Conservation (phyloP, 805 yeast species). For the Candida nonsorbophila region DNA sequence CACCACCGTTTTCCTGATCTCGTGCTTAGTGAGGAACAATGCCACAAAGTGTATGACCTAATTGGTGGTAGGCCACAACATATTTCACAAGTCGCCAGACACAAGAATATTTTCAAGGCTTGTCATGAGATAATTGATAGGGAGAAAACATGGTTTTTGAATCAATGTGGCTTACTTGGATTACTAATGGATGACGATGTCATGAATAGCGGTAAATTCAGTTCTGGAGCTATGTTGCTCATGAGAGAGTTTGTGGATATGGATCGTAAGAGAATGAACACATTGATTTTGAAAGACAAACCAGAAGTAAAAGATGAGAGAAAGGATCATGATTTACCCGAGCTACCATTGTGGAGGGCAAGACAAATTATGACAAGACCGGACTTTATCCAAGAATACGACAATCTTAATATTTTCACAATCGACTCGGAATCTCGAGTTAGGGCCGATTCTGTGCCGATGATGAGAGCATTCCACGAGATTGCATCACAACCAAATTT, state of each 20-base stretch:
- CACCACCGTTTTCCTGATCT: conserved; percentile 30
- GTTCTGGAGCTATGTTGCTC: conserved; percentile 67
- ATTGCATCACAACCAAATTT: conserved; percentile 69
- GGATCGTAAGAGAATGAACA: conserved; percentile 40
- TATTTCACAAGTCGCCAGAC: conserved; percentile 62
- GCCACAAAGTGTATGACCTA: conserved; percentile 56
- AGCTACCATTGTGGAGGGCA: conserved; percentile 77
- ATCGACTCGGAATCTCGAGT: conserved; percentile 70
- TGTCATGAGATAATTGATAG: conserved; percentile 69
- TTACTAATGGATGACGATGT: conserved; percentile 84
- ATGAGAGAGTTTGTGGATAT: conserved; percentile 68
- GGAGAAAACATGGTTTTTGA: conserved; percentile 81
- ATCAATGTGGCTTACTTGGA: conserved; percentile 76
- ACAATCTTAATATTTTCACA: conserved; percentile 72
- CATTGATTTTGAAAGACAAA: conserved; percentile 26
- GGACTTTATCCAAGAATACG: conserved; percentile 72
- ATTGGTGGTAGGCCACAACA: conserved; percentile 87
- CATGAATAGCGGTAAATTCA: conserved; percentile 75
- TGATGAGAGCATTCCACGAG: conserved; percentile 87
- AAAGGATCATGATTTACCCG: conserved; percentile 56
- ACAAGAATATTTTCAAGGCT: conserved; percentile 50
- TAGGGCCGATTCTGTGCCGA: conserved; percentile 77
- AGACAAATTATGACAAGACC: conserved; percentile 82
- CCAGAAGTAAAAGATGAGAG: conserved; percentile 12
- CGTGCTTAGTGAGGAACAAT: conserved; percentile 28